phyloP scores from a whole-genome alignment of 1,139 yeast species.

The Yamadazyma songkhlaensis region DNA sequence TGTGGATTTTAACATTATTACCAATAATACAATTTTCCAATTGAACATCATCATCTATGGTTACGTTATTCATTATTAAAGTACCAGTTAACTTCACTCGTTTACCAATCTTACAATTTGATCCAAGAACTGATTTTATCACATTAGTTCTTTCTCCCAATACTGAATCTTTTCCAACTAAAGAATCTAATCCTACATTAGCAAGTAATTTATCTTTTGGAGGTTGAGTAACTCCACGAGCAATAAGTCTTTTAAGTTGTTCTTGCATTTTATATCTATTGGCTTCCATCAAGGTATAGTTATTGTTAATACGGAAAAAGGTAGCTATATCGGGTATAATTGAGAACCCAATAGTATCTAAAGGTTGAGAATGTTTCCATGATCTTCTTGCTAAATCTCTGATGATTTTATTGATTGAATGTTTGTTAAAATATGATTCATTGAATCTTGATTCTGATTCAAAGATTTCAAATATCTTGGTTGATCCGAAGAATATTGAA shows the following conservation, averaged over 20 bases:
- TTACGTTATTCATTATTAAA: conserved; percentile 68
- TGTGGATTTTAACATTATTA: conserved; percentile 54
- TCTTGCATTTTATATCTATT: conserved; percentile 71
- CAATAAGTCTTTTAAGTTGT: conserved; percentile 30
- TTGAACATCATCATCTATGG: conserved; percentile 76
- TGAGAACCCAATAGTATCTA: conserved; percentile 63
- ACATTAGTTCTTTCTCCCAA: conserved; percentile 81
- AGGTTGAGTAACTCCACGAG: conserved; percentile 13
- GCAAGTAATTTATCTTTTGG: conserved; percentile 63
- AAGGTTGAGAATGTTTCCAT: conserved; percentile 71
- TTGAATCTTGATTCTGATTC: conserved; percentile 31
- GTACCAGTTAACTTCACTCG: conserved; percentile 88
- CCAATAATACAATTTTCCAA: conserved; percentile 92
- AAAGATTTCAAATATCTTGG: conserved; percentile 41
- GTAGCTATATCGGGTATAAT: conserved; percentile 62
- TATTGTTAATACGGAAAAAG: conserved; percentile 74
- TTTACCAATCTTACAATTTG: conserved; percentile 75
- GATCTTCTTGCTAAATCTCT: conserved; percentile 89
- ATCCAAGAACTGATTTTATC: conserved; percentile 76
- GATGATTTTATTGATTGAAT: conserved; percentile 66
- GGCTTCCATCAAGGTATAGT: conserved; percentile 87
- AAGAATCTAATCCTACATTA: conserved; percentile 83
- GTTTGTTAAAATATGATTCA: conserved; percentile 35
- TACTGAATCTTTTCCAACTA: conserved; percentile 57
- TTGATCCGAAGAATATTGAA: conserved; percentile 75